Base-by-base conservation (phyloP, 805 yeast species). In the Hanseniaspora jakobsenii region DNA sequence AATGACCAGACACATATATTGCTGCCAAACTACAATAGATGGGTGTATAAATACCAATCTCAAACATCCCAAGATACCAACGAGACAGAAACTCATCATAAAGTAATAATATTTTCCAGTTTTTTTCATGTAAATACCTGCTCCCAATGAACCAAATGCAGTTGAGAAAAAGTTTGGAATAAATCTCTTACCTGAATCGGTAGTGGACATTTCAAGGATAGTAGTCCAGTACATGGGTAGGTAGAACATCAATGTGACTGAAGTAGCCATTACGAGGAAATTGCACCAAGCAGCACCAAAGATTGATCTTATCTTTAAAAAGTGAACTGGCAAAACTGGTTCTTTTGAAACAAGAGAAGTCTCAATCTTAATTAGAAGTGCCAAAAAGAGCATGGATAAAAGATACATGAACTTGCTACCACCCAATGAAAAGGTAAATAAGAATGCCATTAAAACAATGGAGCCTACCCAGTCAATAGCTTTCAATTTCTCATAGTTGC, bases 271-370 rank as follows among this genome's bases (percentile, higher is more conserved):
- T 34, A 48, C 19, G 53, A 74, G 74, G 70, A 80, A 73, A 54
- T 77, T 77, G 6, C 81, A 69, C 49, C 77, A 61, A 2, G 84
- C 75, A 1, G 81, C 72, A 6, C 82, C 76, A 35, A 75, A 58
- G 3, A 80, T 74, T 1, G 84, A 75, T 49, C 78, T 64, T 44
- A 75, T 69, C 3, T 64, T 61, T 58, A 79, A 61, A 51, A 78
- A 67, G 13, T 61, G 59, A 19, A 78, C 55, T 2, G 86, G 86
- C 24, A 80, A 65, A 9, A 78, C 74, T 7, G 89, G 85, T 51
- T 74, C 77, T 3, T 52, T 57, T 1, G 73, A 65, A n/a, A 34
- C 38, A 14, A 66, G 59, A 29, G 65, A 61, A 22, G 61, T 45
- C 50, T 71, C 77, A 3, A 64, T 56, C 36, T 65, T 66, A 13